These are phyloP conservation scores for Nyctanthes arbortristis DNA, from an alignment of 257 asterid species.

Conservation along the genomic window DNA sequence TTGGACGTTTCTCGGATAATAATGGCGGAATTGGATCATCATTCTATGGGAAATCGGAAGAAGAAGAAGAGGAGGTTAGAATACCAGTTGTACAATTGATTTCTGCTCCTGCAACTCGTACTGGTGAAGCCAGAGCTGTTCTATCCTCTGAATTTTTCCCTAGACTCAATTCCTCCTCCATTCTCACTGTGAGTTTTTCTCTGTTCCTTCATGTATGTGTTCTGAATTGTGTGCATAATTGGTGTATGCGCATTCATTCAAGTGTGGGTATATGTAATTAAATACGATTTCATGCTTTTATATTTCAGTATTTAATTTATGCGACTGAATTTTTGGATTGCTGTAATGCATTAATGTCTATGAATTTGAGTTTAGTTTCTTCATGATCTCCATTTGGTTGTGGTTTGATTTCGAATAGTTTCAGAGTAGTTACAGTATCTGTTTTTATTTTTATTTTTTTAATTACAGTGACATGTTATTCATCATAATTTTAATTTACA, in stretches of 20 bases:
- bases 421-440: conserved; percentile 11
- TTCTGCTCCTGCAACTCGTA: conserved; percentile 23
- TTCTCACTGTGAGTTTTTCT: conserved; percentile 25
- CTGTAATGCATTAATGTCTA: background rate
- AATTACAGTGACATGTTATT: background rate
- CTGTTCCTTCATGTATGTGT: too few relatives aligned
- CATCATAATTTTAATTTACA: background rate
- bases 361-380: background rate
- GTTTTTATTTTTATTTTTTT: background rate
- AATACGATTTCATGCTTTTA: background rate
- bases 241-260: background rate
- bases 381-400: background rate
- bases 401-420: conserved; percentile 19
- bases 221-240: background rate
- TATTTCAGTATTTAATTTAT: background rate
- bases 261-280: background rate
- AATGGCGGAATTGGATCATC: conserved; percentile 18
- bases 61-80: conserved; percentile 20
- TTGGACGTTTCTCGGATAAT: conserved; percentile 22
- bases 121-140: conserved; percentile 35
- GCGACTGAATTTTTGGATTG: background rate
- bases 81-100: conserved; percentile 34
- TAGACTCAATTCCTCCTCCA: conserved; percentile 27
- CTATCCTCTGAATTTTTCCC: conserved; percentile 35
- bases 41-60: conserved; percentile 18